phyloP scores from a whole-genome alignment of 345 rosid species.

The Aquilaria yunnanensis region DNA sequence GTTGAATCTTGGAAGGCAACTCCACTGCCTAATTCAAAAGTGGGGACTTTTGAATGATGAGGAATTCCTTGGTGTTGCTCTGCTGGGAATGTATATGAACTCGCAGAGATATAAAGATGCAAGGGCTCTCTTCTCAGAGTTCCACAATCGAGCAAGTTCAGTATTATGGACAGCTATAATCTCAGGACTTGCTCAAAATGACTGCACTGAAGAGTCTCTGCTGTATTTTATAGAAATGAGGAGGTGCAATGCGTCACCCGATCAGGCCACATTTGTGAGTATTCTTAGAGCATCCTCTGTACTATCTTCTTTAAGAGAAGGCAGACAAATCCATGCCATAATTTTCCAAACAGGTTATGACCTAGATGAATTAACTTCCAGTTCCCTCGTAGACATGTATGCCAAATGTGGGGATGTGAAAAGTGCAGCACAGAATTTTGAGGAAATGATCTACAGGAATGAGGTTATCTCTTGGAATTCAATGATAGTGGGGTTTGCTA shows the following conservation, averaged over 20 bases:
- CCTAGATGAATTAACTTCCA: slow-evolving; percentile 65
- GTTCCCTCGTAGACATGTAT: slow-evolving; percentile 91
- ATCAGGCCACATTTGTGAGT: slow-evolving; percentile 91
- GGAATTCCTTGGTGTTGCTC: slow-evolving; percentile 70
- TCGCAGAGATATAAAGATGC: slow-evolving; percentile 48
- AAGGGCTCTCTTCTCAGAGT: slow-evolving; percentile 51
- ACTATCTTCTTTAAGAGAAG: slow-evolving; percentile 58
- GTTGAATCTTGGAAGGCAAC: slow-evolving; percentile 50
- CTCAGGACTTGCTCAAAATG: slow-evolving; percentile 71
- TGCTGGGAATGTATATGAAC: slow-evolving; percentile 74
- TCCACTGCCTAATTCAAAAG: slow-evolving; percentile 61
- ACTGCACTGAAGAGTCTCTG: slow-evolving; percentile 62
- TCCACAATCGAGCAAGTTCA: slow-evolving; percentile 48
- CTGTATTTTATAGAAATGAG: slow-evolving; percentile 60
- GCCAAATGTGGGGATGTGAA: slow-evolving; percentile 88
- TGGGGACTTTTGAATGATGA: slow-evolving; percentile 47
- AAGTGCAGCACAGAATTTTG: slow-evolving; percentile 57
- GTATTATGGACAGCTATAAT: slow-evolving; percentile 81
- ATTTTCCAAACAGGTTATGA: slow-evolving; percentile 60
- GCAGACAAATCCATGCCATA: slow-evolving; percentile 62
- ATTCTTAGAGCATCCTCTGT: slow-evolving; percentile 73
- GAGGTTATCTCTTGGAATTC: slow-evolving; percentile 82
- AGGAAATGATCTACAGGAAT: slow-evolving; percentile 47
- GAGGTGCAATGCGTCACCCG: slow-evolving; percentile 46
- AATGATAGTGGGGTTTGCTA: slow-evolving; percentile 85